Evolutionary conservation across 768 basidiomycete genomes (phyloP), one percentile per base, ranked within the genome.

Genomic region (Solioccasus polychromus): DNA sequence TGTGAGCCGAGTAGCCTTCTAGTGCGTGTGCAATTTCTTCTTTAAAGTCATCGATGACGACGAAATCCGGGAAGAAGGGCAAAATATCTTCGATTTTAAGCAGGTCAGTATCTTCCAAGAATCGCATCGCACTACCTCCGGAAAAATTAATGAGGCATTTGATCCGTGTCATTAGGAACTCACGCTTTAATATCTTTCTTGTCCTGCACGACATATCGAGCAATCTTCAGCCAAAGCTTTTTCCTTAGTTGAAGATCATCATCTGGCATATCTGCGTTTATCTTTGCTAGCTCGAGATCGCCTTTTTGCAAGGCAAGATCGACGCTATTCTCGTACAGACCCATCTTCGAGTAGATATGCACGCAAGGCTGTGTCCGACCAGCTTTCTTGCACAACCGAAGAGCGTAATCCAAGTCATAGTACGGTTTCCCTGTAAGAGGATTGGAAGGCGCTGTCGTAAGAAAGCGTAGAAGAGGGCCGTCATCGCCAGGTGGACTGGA

Each of bases 41-140:
- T 66, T 99, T 99, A 78, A 99, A 98, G 63, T 98, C 96, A 62
- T 98, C 96, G 54, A 99, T 97, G 48, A 97, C 90, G 11, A 95
- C 92, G 62, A 99, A 99, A 69, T 98, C 95, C 2, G 96, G 95
- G 82, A 99, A 98, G 83, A 98, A 99, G 5, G 96, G 96, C 15
- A 99, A 71, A 50, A 99, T 96, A 61, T 99, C 96, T 62, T 99
- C 96, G 53, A 99, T 95, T 69, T 97, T 97, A 61, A 99, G 80
- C 28, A 98, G 70, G 55, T 91, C 85, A 0, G 96, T 95, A 52
- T 91, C 85, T 63, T 98, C 93, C 56, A 98, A 74, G 73, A 99
- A 97, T 18, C 80, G 82, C 92, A 98, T 98, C 17, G 96, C 96
- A 42, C 95, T 99, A 63, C 22, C 42, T 44, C 37, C 35, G 15